These are phyloP conservation scores for Auricularia heimuer DNA, from an alignment of 768 basidiomycete species.

Conservation along the genomic window DNA sequence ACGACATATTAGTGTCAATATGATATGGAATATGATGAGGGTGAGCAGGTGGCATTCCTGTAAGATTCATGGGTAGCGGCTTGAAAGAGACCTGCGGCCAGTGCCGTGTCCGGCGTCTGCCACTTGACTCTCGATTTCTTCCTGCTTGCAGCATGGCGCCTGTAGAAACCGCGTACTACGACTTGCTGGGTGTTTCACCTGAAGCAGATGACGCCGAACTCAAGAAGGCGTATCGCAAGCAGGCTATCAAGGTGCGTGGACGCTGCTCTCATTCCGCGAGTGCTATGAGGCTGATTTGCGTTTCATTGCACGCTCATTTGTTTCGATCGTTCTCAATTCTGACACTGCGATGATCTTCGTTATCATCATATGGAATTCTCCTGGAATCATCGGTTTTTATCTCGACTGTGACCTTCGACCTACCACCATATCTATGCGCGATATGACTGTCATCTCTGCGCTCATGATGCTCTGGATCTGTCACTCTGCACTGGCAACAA, in stretches of 20 bases:
- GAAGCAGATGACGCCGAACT: conserved; percentile 72
- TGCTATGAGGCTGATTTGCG: neutral
- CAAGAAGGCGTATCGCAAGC: conserved; percentile 92
- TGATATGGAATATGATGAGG: too few species aligned
- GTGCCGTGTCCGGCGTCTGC: neutral
- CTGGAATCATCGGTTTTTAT: too few species aligned
- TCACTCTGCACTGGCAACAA: neutral
- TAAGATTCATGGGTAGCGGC: neutral
- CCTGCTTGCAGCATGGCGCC: conserved; percentile 48
- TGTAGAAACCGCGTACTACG: conserved; percentile 86
- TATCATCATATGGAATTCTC: too few species aligned
- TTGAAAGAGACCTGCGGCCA: neutral
- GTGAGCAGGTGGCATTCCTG: too few species aligned
- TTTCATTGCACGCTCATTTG: neutral
- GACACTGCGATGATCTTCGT: too few species aligned
- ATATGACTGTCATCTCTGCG: conserved; percentile 2
- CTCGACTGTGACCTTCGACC: too few species aligned
- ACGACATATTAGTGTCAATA: too few species aligned
- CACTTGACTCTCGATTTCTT: conserved; percentile 1
- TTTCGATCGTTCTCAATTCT: neutral
- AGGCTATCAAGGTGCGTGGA: conserved; percentile 74
- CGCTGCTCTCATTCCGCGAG: neutral
- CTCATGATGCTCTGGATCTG: neutral
- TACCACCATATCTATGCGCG: too few species aligned
- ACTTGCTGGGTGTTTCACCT: conserved; percentile 59